Base-by-base conservation (phyloP, 306 rosid genomes). In the Sicyos edulis region DNA sequence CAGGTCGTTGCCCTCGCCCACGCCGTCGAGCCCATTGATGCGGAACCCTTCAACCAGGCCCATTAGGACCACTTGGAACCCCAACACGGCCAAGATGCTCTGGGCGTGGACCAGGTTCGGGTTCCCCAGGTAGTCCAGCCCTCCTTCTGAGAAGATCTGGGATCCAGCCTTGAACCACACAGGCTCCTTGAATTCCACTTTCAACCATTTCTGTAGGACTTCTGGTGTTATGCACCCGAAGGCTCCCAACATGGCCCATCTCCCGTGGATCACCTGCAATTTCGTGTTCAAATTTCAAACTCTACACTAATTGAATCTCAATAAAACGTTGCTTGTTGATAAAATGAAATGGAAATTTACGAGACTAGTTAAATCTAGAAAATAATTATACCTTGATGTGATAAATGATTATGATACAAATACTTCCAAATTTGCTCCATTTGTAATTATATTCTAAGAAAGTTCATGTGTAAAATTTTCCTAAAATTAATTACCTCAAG, bases 171-270 rank as follows among this genome's bases (percentile, higher is more conserved):
- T 54, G 57, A 54, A 54, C 57, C 57, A 54, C 10, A 54, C 57
- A 1, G 96, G 96, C 42, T 92, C 97, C 54, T 92, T 92, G 92
- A 92, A 92, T 75, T 85, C 83, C 54, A 89, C 96, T 40, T 72
- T 81, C 4, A 92, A 40, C 88, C 88, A 89, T 73, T 85, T 92
- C 64, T 84, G 40, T 7, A 92, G 89, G 0, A 82, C 92, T 77
- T 92, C 96, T 4, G 97, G 97, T 68, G 97, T 92, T 55, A 92
- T 88, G 91, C 95, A 85, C 4, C 97, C 97, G 14, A 92, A 77
- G 64, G 95, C 95, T 54, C 68, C 97, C 95, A 92, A 91, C 97
- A 92, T 90, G 7, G 96, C 96, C 93, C 98, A 92, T n/a, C 96
- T 71, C 29, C 96, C 88, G 70, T 92, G 96, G 85, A 92, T 90